Evolutionary conservation across 1,284 basidiomycete species (phyloP).

Genomic region (Trichosporon coremiiforme): DNA sequence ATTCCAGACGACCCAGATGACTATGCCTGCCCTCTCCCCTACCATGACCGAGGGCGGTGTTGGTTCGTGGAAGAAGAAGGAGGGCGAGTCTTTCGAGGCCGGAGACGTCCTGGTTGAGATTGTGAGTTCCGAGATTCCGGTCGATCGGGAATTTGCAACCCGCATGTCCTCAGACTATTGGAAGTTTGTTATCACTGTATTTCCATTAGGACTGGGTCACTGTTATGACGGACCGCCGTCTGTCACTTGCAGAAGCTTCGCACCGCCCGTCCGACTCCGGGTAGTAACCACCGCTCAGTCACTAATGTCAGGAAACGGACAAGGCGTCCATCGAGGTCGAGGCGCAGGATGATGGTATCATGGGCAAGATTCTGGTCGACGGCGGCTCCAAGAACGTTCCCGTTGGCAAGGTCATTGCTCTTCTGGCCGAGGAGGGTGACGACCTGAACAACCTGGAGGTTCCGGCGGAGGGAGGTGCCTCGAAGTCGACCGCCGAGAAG

Average conservation of each 20-base stretch:
- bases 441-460: conserved; percentile 82
- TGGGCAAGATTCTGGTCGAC: conserved; percentile 85
- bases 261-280: not conserved
- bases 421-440: conserved; percentile 95
- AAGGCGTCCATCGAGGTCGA: conserved; percentile 99
- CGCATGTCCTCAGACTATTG: not conserved
- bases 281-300: not conserved
- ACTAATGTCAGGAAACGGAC: conserved; percentile 84
- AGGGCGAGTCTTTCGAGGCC: conserved; percentile 78
- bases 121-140: conserved; percentile 61
- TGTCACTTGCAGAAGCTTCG: not conserved
- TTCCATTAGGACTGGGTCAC: conserved; percentile 1
- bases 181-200: not conserved
- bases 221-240: not conserved
- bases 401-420: conserved; percentile 84
- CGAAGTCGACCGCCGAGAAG: conserved; percentile 16
- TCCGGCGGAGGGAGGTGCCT: conserved; percentile 45
- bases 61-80: conserved; percentile 85
- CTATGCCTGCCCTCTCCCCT: conserved; percentile 96
- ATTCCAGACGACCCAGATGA: conserved; percentile 68
- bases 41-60: conserved; percentile 99
- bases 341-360: conserved; percentile 90
- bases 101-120: conserved; percentile 94
- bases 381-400: conserved; percentile 84
- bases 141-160: conserved; percentile 8